Evolutionary conservation across 2,329 filamentous ascomycete genomes (phyloP).

Genomic region (Geosmithia putterillii): DNA sequence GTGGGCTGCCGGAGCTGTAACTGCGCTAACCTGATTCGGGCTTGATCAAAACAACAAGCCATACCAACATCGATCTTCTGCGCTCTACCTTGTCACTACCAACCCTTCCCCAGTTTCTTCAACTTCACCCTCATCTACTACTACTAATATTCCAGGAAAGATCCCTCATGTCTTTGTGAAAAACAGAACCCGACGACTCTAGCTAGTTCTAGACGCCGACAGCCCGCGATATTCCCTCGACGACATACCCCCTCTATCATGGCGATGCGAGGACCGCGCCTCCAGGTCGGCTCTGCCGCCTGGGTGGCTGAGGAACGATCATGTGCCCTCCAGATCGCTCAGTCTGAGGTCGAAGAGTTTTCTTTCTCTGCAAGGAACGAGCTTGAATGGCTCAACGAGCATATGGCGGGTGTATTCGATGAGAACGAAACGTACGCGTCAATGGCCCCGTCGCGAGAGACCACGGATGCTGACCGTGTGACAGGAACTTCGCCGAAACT

Average conservation of each 20-base stretch:
- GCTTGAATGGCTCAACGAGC: slow-evolving; percentile 95
- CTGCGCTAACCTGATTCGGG: slow-evolving; percentile 20
- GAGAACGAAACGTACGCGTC: slow-evolving; percentile 63
- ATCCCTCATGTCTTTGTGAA: not conserved
- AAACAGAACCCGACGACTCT: slow-evolving; percentile 2
- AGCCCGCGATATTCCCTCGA: not conserved
- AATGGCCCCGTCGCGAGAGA: not conserved
- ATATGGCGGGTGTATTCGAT: slow-evolving; percentile 90
- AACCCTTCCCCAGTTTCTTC: not conserved
- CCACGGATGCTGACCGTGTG: not conserved
- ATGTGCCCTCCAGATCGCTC: slow-evolving; percentile 61
- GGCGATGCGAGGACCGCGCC: slow-evolving; percentile 42
- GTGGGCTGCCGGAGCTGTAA: not conserved
- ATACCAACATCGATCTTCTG: slow-evolving; percentile 6
- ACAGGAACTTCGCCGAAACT: slow-evolving; percentile 81
- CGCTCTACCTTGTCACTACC: slow-evolving; percentile 8
- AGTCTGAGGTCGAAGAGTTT: slow-evolving; percentile 85
- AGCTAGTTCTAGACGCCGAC: slow-evolving; percentile 7
- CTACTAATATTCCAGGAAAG: not conserved
- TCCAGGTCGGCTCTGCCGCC: slow-evolving; percentile 65
- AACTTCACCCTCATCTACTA: not conserved
- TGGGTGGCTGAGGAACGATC: slow-evolving; percentile 82
- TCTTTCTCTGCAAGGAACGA: slow-evolving; percentile 86
- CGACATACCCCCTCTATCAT: slow-evolving; percentile 14
- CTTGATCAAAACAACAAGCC: slow-evolving; percentile 25